phyloP scores from a whole-genome alignment of 2,329 filamentous ascomycete genomes.

The Colletotrichum plurivorum region DNA sequence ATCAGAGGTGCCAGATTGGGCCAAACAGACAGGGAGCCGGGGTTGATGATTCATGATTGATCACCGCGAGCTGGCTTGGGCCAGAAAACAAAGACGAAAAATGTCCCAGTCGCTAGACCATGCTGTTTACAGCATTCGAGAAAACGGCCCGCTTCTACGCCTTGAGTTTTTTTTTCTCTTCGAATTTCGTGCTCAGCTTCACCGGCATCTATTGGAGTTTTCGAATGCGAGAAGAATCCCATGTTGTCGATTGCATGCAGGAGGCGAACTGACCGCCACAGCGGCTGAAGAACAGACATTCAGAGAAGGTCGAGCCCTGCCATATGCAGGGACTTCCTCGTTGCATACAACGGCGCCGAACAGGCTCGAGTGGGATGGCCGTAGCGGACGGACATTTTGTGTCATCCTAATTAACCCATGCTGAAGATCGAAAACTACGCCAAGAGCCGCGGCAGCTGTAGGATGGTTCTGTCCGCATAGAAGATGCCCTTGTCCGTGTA shows the following conservation, averaged over 20 bases:
- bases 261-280: conserved; percentile 17
- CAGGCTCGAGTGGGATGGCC: conserved; percentile 18
- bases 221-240: background rate
- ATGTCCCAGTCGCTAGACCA: background rate
- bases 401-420: conserved; percentile 32
- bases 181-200: background rate
- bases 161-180: background rate
- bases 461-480: conserved; percentile 14
- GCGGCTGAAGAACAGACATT: conserved; percentile 34
- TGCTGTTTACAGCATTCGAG: background rate
- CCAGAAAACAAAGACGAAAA: background rate
- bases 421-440: conserved; percentile 24
- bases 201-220: background rate
- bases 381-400: conserved; percentile 32
- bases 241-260: conserved; percentile 2
- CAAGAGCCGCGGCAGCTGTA: conserved; percentile 5
- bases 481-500: background rate
- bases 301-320: conserved; percentile 26
- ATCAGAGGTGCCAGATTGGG: conserved; percentile 14
- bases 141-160: background rate
- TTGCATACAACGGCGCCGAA: conserved; percentile 10
- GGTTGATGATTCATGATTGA: conserved; percentile 37
- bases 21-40: conserved; percentile 30
- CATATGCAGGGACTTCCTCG: conserved; percentile 39
- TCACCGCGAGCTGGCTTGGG: conserved; percentile 4